Evolutionary conservation across 306 rosid species (phyloP).

Genomic region (Chamaecrista fasciculata): DNA sequence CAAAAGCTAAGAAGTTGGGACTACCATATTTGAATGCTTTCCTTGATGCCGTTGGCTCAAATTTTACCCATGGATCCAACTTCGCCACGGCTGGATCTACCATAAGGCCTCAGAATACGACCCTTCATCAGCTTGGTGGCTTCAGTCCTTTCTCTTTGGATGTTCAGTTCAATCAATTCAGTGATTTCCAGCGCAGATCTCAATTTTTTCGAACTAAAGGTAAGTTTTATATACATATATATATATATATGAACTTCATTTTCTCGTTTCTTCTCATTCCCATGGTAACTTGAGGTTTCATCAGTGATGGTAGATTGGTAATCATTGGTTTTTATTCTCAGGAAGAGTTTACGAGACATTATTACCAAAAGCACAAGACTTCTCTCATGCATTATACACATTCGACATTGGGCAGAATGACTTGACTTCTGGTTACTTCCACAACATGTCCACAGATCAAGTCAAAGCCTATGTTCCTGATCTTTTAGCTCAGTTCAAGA

Average conservation of each 20-base stretch:
- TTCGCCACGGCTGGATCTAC: slow-evolving; percentile 93
- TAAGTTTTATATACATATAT: not conserved
- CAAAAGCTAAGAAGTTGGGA: slow-evolving; percentile 49
- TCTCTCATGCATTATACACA: slow-evolving; percentile 60
- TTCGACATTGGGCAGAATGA: slow-evolving; percentile 85
- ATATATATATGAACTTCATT: not conserved
- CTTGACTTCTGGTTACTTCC: slow-evolving; percentile 63
- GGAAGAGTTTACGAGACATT: slow-evolving; percentile 44
- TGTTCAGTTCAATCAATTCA: slow-evolving; percentile 61
- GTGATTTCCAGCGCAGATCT: slow-evolving; percentile 58
- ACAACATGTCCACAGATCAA: slow-evolving; percentile 53
- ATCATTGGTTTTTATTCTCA: slow-evolving; percentile 10
- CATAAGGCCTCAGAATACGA: slow-evolving; percentile 70
- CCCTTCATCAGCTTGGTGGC: slow-evolving; percentile 62
- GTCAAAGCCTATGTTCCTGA: slow-evolving; percentile 53
- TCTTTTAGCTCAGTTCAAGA: slow-evolving; percentile 44
- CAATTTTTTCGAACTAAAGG: slow-evolving; percentile 49
- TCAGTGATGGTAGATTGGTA: not conserved
- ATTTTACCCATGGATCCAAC: slow-evolving; percentile 70
- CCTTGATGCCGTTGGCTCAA: slow-evolving; percentile 73
- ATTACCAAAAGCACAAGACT: slow-evolving; percentile 53
- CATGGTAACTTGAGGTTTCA: not conserved
- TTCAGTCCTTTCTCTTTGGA: slow-evolving; percentile 71
- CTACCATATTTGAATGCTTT: slow-evolving; percentile 65
- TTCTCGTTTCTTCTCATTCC: not conserved